phyloP scores from a whole-genome alignment of 441 rosid genomes.

The Hura crepitans region DNA sequence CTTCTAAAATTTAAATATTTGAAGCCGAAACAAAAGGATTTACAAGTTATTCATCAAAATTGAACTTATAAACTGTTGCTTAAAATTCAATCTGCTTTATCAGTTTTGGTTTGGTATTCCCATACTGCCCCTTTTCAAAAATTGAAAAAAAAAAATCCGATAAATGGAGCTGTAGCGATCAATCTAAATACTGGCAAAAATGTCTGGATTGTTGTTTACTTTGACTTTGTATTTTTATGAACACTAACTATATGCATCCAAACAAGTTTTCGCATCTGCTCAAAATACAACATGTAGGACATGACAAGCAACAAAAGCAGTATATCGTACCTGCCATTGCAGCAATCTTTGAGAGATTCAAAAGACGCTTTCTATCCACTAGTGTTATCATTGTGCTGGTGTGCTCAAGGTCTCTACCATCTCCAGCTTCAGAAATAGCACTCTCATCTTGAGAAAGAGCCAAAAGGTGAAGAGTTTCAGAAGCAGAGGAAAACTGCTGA shows the following conservation, averaged over 20 bases:
- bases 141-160: no score
- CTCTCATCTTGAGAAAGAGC: constrained; percentile 68
- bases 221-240: not conserved
- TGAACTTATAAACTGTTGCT: no score
- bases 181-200: not conserved
- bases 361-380: constrained; percentile 68
- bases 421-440: constrained; percentile 39
- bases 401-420: constrained; percentile 32
- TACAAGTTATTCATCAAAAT: no score
- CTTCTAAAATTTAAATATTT: no score
- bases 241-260: not conserved
- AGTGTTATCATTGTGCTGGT: constrained; percentile 38
- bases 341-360: constrained; percentile 87
- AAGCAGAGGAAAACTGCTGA: constrained; percentile 76
- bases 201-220: not conserved
- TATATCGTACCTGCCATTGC: constrained; percentile 58
- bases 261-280: not conserved
- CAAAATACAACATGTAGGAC: not conserved
- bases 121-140: no score
- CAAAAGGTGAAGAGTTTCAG: constrained; percentile 72
- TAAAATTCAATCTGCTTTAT: no score
- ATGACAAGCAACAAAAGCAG: not conserved
- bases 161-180: not conserved
- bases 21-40: no score
- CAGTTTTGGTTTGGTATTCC: no score